Evolutionary conservation across 2,329 filamentous ascomycete genomes (phyloP).

Genomic region (Fusarium sp.): DNA sequence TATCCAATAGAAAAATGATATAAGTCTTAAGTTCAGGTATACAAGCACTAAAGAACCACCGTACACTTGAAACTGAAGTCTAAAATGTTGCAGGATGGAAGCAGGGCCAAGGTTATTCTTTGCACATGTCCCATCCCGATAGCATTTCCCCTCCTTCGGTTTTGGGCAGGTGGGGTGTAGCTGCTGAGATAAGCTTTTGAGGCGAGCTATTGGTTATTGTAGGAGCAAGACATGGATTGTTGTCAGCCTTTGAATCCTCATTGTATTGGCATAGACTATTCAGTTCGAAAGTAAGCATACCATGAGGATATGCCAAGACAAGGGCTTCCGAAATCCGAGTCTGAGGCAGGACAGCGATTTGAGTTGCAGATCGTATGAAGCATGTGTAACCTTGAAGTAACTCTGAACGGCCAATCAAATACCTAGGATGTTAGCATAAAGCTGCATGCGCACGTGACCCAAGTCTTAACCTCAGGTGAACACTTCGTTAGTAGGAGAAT

Average conservation of each 20-base stretch:
- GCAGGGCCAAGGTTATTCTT: conserved; percentile 7
- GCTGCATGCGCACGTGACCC: not conserved
- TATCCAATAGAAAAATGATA: not conserved
- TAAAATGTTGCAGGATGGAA: conserved; percentile 20
- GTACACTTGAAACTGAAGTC: conserved; percentile 11
- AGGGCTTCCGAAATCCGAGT: conserved; percentile 2
- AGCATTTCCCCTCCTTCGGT: conserved; percentile 46
- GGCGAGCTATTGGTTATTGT: conserved; percentile 10
- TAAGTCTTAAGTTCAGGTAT: not conserved
- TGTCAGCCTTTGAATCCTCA: not conserved
- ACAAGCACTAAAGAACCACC: not conserved
- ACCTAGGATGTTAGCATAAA: not conserved
- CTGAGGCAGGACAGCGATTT: conserved; percentile 18
- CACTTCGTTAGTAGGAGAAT: not conserved
- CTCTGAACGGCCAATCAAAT: conserved; percentile 24
- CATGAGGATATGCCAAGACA: not conserved
- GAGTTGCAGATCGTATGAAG: conserved; percentile 27
- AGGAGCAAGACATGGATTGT: conserved; percentile 3
- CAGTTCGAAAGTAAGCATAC: not conserved
- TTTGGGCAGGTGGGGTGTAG: conserved; percentile 46
- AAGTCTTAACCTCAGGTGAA: not conserved
- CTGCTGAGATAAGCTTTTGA: conserved; percentile 48
- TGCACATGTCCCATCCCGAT: conserved; percentile 7
- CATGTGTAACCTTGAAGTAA: conserved; percentile 28
- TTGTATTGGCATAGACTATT: not conserved